Conservation (phyloP, 768 basidiomycete species). For the Suillus ampliporus region DNA sequence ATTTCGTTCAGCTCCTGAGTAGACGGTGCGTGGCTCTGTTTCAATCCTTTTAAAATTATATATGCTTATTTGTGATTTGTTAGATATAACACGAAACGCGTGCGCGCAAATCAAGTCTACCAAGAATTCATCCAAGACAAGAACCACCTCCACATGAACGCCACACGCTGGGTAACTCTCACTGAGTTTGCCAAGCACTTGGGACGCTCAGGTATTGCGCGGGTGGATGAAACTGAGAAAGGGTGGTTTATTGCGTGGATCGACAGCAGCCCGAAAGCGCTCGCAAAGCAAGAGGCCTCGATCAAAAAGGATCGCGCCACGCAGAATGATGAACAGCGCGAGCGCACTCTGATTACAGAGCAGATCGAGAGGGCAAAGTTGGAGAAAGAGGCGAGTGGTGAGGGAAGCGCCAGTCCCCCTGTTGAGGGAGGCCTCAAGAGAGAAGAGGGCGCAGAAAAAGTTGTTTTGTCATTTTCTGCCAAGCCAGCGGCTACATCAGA, state of each 20-base stretch:
- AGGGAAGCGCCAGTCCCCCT: conserved; percentile 42
- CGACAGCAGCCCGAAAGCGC: conserved; percentile 92
- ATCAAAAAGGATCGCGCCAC: conserved; percentile 92
- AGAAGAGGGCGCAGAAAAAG: conserved; percentile 73
- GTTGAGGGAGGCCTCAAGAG: conserved; percentile 70
- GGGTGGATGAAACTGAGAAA: conserved; percentile 98
- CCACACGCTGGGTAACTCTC: conserved; percentile 96
- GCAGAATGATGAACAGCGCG: conserved; percentile 93
- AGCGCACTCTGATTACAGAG: conserved; percentile 85
- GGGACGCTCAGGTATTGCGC: conserved; percentile 82
- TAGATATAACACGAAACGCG: conserved; percentile 88
- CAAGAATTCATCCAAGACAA: conserved; percentile 98
- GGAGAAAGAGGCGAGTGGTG: conserved; percentile 46
- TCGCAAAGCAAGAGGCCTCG: conserved; percentile 87
- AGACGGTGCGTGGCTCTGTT: conserved; percentile 60
- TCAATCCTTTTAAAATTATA: too few relatives aligned
- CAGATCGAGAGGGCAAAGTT: conserved; percentile 89
- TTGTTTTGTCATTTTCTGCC: conserved; percentile 72
- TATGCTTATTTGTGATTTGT: conserved; percentile 9
- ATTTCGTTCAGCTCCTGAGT: conserved; percentile 90
- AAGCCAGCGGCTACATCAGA: conserved; percentile 49
- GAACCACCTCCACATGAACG: conserved; percentile 95
- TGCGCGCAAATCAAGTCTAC: conserved; percentile 93
- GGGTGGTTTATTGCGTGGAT: conserved; percentile 99
- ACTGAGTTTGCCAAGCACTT: conserved; percentile 95